Percentiles rank a stretch among this genome's conserved stretches.
phyloP scores from a whole-genome alignment of 768 basidiomycete species.

The Polyporus arcularius region DNA sequence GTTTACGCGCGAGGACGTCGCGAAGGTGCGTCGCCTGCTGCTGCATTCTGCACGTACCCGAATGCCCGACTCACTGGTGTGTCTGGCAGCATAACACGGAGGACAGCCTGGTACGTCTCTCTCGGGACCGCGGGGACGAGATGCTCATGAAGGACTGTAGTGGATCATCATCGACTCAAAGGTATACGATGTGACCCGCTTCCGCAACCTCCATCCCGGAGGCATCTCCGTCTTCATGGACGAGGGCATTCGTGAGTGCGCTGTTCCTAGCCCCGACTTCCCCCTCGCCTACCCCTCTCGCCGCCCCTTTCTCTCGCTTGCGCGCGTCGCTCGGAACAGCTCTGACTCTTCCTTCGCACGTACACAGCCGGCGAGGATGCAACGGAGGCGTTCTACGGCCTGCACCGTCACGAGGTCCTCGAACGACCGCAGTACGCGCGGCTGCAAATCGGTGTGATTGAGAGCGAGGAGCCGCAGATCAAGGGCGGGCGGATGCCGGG shows the following conservation, averaged over 20 bases:
- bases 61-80: neutral
- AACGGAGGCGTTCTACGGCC: constrained; percentile 82
- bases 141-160: constrained; percentile 32
- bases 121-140: neutral
- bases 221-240: constrained; percentile 71
- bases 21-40: constrained; percentile 47
- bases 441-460: constrained; percentile 67
- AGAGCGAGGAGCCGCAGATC: constrained; percentile 60
- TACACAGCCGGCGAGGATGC: constrained; percentile 70
- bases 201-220: constrained; percentile 77
- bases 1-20: constrained; percentile 63
- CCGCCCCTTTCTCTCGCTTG: neutral
- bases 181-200: constrained; percentile 77
- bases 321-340: neutral
- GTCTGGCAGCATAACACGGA: constrained; percentile 62
- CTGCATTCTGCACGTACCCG: too few species aligned
- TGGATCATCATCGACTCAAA: constrained; percentile 81
- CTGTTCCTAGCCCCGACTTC: neutral
- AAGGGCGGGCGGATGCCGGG: constrained; percentile 56
- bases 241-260: constrained; percentile 65
- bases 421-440: constrained; percentile 70
- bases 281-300: neutral
- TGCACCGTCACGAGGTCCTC: constrained; percentile 84
- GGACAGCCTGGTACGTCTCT: constrained; percentile 62
- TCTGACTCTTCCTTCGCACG: neutral